Conservation (phyloP, 2,329 filamentous ascomycete genomes). For the Ascochyta lentis region DNA sequence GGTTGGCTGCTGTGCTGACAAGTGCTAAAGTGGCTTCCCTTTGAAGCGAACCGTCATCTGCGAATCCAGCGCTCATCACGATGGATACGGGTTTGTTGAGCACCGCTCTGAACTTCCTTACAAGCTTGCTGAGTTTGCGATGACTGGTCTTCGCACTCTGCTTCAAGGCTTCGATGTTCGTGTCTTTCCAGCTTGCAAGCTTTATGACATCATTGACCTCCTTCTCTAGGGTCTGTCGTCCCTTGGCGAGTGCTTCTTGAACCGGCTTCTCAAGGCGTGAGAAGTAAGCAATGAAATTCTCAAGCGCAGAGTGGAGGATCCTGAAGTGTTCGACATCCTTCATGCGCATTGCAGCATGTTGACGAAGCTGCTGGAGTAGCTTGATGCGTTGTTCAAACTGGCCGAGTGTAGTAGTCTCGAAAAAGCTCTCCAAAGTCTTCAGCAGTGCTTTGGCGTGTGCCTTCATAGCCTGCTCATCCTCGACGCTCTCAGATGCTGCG, state of each 20-base stretch:
- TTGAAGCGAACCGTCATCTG: slow-evolving; percentile 31
- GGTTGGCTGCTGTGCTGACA: slow-evolving; percentile 22
- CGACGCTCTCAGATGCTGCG: slow-evolving; percentile 72
- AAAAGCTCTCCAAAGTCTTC: slow-evolving; percentile 79
- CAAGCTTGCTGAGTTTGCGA: slow-evolving; percentile 86
- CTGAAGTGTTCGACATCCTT: slow-evolving; percentile 60
- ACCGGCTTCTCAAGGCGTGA: slow-evolving; percentile 72
- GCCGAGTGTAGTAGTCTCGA: slow-evolving; percentile 78
- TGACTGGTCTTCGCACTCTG: slow-evolving; percentile 92
- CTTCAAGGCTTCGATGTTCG: slow-evolving; percentile 85
- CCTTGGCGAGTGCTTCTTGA: slow-evolving; percentile 68
- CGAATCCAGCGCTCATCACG: slow-evolving; percentile 53
- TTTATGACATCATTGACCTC: slow-evolving; percentile 92
- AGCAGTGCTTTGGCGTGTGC: slow-evolving; percentile 73
- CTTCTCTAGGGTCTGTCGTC: slow-evolving; percentile 81
- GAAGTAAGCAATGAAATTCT: slow-evolving; percentile 80
- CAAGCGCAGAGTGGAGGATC: slow-evolving; percentile 67
- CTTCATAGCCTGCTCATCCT: slow-evolving; percentile 63
- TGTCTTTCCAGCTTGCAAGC: slow-evolving; percentile 96
- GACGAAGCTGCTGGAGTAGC: slow-evolving; percentile 67
- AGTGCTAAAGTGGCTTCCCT: slow-evolving; percentile 19
- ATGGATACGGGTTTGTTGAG: slow-evolving; percentile 77
- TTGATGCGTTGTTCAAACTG: slow-evolving; percentile 77
- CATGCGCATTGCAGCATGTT: slow-evolving; percentile 69
- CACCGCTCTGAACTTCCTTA: slow-evolving; percentile 85